A percentile compares a stretch with the other conserved stretches of the same genome.
phyloP scores from a whole-genome alignment of 2,329 filamentous ascomycete genomes.

The Pseudogymnoascus pannorum region DNA sequence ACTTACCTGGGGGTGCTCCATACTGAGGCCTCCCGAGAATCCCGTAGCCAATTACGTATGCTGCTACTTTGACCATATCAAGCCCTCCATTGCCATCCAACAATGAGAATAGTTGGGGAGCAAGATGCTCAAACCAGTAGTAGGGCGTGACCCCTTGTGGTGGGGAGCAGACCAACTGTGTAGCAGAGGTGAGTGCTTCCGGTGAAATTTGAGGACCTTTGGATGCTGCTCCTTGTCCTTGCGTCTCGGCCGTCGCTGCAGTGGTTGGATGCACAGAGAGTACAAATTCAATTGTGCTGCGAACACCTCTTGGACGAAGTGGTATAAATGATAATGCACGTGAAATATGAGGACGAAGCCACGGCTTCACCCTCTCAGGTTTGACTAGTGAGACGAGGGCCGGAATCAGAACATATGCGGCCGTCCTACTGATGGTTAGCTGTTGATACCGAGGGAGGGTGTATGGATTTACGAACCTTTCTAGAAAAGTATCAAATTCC shows the following conservation, averaged over 20 bases:
- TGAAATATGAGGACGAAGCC: slow-evolving; percentile 52
- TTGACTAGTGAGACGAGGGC: slow-evolving; percentile 57
- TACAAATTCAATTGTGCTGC: slow-evolving; percentile 62
- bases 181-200: slow-evolving; percentile 58
- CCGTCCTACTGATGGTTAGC: slow-evolving; percentile 26
- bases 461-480: not conserved
- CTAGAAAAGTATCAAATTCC: not conserved
- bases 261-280: slow-evolving; percentile 55
- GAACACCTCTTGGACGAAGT: slow-evolving; percentile 54
- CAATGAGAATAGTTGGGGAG: slow-evolving; percentile 52
- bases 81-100: slow-evolving; percentile 53
- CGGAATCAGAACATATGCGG: slow-evolving; percentile 50
- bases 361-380: slow-evolving; percentile 49
- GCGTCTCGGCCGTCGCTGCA: slow-evolving; percentile 1
- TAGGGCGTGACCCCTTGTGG: slow-evolving; percentile 44
- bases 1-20: slow-evolving; percentile 50
- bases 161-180: slow-evolving; percentile 52
- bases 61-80: slow-evolving; percentile 51
- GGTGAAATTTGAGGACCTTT: slow-evolving; percentile 58
- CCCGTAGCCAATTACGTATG: slow-evolving; percentile 58
- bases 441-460: not conserved
- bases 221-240: slow-evolving; percentile 22
- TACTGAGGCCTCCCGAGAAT: slow-evolving; percentile 56
- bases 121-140: slow-evolving; percentile 52
- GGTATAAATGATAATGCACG: slow-evolving; percentile 53